Base-by-base conservation (phyloP, 768 basidiomycete genomes). In the Tulasnella sp. region DNA sequence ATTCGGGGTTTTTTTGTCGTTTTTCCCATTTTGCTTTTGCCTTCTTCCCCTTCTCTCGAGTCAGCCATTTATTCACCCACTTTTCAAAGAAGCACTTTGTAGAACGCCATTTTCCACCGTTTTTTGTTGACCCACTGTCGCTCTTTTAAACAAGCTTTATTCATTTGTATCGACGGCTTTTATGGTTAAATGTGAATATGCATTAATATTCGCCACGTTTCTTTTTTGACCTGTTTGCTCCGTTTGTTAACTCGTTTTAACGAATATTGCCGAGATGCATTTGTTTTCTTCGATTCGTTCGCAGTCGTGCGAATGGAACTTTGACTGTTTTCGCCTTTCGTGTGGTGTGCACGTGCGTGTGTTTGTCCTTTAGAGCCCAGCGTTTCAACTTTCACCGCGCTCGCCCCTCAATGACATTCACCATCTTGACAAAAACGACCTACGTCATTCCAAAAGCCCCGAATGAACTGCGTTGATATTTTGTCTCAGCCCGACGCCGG, bases 171-270 rank as follows among this genome's bases (percentile, higher is more conserved):
- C 58, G 58, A 64, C 58, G 58, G 58, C 58, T 64, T 64, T 64
- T 64, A 64, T 64, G 58, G 58, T 64, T 64, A 64, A 64, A 22
- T 64, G 58, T 64, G 58, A 64, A 64, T 64, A 64, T 64, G 58
- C 58, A 64, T 64, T 64, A 29, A 29, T 64, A 34, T 64, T 64
- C 31, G 29, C 29, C 8, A n/a, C n/a, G n/a, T n/a, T n/a, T n/a
- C 31, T 3, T 29, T 64, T 64, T 64, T 64, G 14, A 64, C 58
- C 58, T n/a, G n/a, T 9, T 64, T 64, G 58, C 29, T 14, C 58
- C 58, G 1, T 64, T 64, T 34, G 25, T 64, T 34, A 64, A 31
- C 29, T 64, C 58, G 58, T 34, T 34, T 3, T 29, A 25, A 29
- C 31, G 25, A 14, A 14, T 4, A 25, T 58, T 58, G 54, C n/a